Base-by-base conservation (phyloP, 2,329 filamentous ascomycete species). In the Madurella fahalii region DNA sequence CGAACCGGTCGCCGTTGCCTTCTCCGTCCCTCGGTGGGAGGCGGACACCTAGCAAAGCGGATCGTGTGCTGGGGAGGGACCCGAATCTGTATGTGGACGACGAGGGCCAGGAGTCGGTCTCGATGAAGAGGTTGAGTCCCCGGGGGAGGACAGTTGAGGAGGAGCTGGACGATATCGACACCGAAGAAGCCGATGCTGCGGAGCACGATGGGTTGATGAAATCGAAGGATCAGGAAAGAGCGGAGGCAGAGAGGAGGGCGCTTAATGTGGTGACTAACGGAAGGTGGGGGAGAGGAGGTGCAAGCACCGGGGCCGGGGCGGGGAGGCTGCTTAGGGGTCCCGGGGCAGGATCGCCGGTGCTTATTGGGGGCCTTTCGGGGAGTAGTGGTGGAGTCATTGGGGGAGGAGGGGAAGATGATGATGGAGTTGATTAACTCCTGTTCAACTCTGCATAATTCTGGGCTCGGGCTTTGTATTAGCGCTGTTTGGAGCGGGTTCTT, bases 41-140 rank as follows among this genome's bases (percentile, higher is more conserved):
- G 44, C 71, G 71, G 53, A 67, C 70, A 7, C 75, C 74, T 12
- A 81, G 78, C 64, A 84, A 84, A 62, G 81, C 81, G 5, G 81
- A 84, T 62, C 76, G 80, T 31, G 71, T 84, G 2, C 72, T 84
- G 2, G 81, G 81, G 37, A 76, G 81, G 4, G 80, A 82, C 54
- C 79, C 80, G 11, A 78, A 75, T 61, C 66, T 80, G 13, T 83
- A 83, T 61, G 75, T 71, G 9, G 79, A 84, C 59, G 71, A 71
- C 41, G 71, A 73, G 47, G 64, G 40, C 68, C 71, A 32, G 69
- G 58, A 63, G 17, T 77, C 46, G 71, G 74, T 68, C 0, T 61
- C 59, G 1, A 71, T 82, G 73, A 72, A 71, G 20, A 73, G 76
- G 2, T 71, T 81, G 13, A 79, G 72, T 58, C 71, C 73, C 1